Evolutionary conservation across 768 basidiomycete species (phyloP).

Genomic region (Leccinum longicurvipes): DNA sequence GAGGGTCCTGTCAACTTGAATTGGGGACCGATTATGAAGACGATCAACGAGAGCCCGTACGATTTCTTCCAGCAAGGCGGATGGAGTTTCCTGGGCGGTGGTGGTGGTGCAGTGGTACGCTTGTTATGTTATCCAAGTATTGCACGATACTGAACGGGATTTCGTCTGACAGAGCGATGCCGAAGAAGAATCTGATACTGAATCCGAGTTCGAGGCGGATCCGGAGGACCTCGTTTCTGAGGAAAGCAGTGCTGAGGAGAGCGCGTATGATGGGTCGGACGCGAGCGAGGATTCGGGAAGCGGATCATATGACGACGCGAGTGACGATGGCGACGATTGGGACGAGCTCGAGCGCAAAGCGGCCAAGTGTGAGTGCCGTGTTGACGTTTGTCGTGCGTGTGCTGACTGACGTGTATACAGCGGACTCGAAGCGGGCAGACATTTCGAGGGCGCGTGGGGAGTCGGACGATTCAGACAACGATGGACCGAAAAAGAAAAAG

Average conservation of each 20-base stretch:
- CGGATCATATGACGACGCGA: conserved; percentile 60
- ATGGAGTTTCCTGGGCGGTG: conserved; percentile 86
- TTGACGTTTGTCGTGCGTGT: not conserved
- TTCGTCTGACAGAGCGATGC: conserved; percentile 48
- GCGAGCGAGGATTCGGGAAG: conserved; percentile 58
- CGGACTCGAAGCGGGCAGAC: conserved; percentile 47
- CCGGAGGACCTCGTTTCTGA: conserved; percentile 41
- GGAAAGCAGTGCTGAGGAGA: conserved; percentile 49
- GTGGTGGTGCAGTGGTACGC: conserved; percentile 65
- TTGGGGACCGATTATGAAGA: conserved; percentile 99
- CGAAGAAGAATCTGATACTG: conserved; percentile 62
- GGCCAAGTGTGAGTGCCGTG: conserved; percentile 62
- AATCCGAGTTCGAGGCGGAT: conserved; percentile 63
- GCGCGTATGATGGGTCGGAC: conserved; percentile 51
- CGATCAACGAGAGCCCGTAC: conserved; percentile 91
- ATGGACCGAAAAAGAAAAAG: conserved; percentile 46
- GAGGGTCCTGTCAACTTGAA: conserved; percentile 97
- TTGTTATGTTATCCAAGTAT: conserved; percentile 2
- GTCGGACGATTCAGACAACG: conserved; percentile 54
- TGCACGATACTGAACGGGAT: conserved; percentile 35
- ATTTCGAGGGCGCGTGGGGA: conserved; percentile 39
- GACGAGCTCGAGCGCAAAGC: conserved; percentile 92
- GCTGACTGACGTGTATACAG: conserved; percentile 24
- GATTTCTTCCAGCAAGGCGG: conserved; percentile 97
- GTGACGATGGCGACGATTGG: conserved; percentile 90